Evolutionary conservation across 2,329 filamentous ascomycete genomes (phyloP), one percentile per base, ranked within the genome.

Genomic region (Microthyrium microscopicum): DNA sequence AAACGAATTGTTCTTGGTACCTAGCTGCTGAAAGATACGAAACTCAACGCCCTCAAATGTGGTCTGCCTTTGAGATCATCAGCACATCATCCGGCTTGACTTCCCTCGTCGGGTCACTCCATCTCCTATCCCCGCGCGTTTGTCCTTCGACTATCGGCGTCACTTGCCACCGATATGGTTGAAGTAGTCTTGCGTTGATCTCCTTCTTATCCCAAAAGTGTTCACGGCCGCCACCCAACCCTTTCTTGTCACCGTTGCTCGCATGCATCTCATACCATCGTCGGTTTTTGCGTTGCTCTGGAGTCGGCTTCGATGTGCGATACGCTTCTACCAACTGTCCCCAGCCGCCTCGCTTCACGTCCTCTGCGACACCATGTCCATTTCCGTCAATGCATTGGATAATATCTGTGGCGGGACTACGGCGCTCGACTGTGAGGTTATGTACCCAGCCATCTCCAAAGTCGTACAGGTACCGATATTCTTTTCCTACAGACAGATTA

Each of bases 291-390:
- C 39, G 42, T 36, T 53, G 48, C 19, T 45, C 41, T 28, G 36
- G 19, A 5, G 27, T 43, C 1, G 49, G 48, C 1, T 34, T 34
- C 18, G 21, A 8, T 4, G 46, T 40, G 12, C 41, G 39, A 37
- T 53, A 56, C 3, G 51, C 52, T 9, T 42, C 42, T 33, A 47
- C 46, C 11, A 56, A 29, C 22, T 42, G 39, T 20, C 46, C 32
- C 51, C 53, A 55, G 7, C 49, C 51, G 3, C 19, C 12, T 4
- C 46, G 35, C 7, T 50, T 50, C 8, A 42, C 43, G 34, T 54
- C 51, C 39, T 56, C 53, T 13, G 49, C 46, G 18, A 46, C 42
- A 6, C 31, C 29, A 37, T 54, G 48, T 3, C 48, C 49, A 19
- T 44, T 34, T 0, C 46, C 49, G 5, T 46, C 45, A 2, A 46